Percentiles rank a stretch among this genome's conserved stretches.
phyloP scores from a whole-genome alignment of 1,139 yeast species.

The Pichia sp. region DNA sequence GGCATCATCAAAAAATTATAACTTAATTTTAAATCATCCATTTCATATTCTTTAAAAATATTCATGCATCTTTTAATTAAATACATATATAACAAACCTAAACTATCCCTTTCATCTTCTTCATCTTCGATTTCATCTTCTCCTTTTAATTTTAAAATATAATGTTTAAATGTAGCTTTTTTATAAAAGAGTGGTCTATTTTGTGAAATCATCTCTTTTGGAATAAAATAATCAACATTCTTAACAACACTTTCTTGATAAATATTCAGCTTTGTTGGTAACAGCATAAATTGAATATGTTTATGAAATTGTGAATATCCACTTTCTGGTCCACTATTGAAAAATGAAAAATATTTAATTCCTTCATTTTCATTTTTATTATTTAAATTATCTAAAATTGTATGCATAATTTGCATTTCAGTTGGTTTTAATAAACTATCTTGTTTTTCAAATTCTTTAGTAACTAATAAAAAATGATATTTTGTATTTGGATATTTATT shows the following conservation, averaged over 20 bases:
- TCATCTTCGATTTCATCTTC: slow-evolving; percentile 26
- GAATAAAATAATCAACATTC: slow-evolving; percentile 46
- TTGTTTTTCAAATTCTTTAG: slow-evolving; percentile 69
- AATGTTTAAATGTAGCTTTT: slow-evolving; percentile 76
- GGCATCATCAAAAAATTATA: slow-evolving; percentile 80
- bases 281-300: slow-evolving; percentile 76
- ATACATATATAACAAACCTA: slow-evolving; percentile 61
- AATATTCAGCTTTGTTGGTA: slow-evolving; percentile 54
- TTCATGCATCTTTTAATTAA: slow-evolving; percentile 68
- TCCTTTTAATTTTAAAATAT: slow-evolving; percentile 58
- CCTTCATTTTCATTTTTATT: slow-evolving; percentile 21
- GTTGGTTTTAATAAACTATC: slow-evolving; percentile 59
- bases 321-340: slow-evolving; percentile 78
- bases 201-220: slow-evolving; percentile 34
- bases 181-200: slow-evolving; percentile 57
- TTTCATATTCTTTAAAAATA: slow-evolving; percentile 47
- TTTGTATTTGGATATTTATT: slow-evolving; percentile 84
- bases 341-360: slow-evolving; percentile 64
- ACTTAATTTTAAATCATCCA: slow-evolving; percentile 35
- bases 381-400: slow-evolving; percentile 40
- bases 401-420: slow-evolving; percentile 57
- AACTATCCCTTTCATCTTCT: slow-evolving; percentile 39
- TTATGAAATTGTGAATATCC: slow-evolving; percentile 95
- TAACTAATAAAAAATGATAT: slow-evolving; percentile 70
- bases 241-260: slow-evolving; percentile 53